Conservation (phyloP, 2,329 filamentous ascomycete species). For the Dothiorella sarmentorum region DNA sequence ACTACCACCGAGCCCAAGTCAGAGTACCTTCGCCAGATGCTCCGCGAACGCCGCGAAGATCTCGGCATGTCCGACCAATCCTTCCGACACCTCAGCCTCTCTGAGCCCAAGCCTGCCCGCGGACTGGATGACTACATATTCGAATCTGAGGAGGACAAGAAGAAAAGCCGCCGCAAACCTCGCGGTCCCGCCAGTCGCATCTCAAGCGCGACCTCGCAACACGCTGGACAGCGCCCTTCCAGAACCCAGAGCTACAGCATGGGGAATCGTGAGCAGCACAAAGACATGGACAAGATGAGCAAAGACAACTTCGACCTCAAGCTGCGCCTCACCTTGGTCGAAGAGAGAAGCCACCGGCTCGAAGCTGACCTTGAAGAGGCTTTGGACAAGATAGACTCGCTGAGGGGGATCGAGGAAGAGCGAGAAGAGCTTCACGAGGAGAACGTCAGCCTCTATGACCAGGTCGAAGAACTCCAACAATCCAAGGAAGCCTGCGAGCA, state of each 20-base stretch:
- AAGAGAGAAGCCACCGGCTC: conserved; percentile 7
- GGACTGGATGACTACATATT: conserved; percentile 18
- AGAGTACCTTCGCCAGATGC: conserved; percentile 11
- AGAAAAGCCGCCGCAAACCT: neutral
- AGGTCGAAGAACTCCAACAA: conserved; percentile 4
- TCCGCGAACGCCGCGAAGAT: conserved; percentile 11
- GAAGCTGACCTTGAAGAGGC: conserved; percentile 8
- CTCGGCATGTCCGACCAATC: conserved; percentile 1
- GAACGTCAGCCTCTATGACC: conserved; percentile 1
- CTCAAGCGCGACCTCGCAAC: neutral
- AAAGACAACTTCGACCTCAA: conserved; percentile 20
- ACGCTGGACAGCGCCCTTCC: neutral
- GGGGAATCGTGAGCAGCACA: conserved; percentile 9
- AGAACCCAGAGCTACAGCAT: neutral
- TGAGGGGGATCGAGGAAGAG: conserved; percentile 2
- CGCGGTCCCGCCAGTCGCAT: neutral
- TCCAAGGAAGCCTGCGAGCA: neutral
- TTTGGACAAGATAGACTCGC: conserved; percentile 12
- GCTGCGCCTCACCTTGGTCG: conserved; percentile 15
- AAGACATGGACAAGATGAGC: conserved; percentile 13
- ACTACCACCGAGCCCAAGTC: conserved; percentile 1
- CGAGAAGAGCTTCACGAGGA: conserved; percentile 10
- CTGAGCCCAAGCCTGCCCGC: neutral
- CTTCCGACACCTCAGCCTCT: neutral
- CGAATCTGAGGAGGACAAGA: conserved; percentile 2